phyloP scores from a whole-genome alignment of 371 early-diverging fungal species.

The Mucor saturninus region DNA sequence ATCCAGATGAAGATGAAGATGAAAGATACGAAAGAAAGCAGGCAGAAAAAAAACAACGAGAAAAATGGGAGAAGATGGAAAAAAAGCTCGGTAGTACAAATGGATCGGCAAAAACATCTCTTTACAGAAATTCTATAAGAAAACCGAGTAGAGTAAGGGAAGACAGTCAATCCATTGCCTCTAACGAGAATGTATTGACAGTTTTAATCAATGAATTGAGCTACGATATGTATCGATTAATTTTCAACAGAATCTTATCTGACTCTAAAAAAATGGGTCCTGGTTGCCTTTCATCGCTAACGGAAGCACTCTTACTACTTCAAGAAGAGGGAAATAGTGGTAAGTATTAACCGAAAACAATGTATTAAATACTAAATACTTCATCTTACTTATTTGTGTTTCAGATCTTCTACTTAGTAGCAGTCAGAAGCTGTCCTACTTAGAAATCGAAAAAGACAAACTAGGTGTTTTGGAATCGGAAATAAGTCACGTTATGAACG shows the following conservation, averaged over 20 bases:
- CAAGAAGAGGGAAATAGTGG: constrained; percentile 13
- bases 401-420: constrained; percentile 10
- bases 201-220: constrained; percentile 9
- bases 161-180: neutral
- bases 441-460: neutral
- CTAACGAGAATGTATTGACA: constrained; percentile 15
- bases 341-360: neutral
- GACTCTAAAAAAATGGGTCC: constrained; percentile 12
- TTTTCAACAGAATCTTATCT: constrained; percentile 16
- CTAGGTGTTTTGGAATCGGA: constrained; percentile 2
- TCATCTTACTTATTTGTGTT: neutral
- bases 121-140: neutral
- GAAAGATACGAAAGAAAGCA: neutral
- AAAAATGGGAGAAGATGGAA: neutral
- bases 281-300: constrained; percentile 11
- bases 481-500: neutral
- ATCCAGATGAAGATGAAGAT: neutral
- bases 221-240: constrained; percentile 9
- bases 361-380: too few species aligned
- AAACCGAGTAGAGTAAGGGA: neutral
- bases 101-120: neutral
- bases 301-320: constrained; percentile 8
- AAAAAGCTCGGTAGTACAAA: neutral
- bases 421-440: constrained; percentile 17
- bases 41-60: neutral